phyloP scores from a whole-genome alignment of 805 yeast genomes.

The Scheffersomyces spartinae region DNA sequence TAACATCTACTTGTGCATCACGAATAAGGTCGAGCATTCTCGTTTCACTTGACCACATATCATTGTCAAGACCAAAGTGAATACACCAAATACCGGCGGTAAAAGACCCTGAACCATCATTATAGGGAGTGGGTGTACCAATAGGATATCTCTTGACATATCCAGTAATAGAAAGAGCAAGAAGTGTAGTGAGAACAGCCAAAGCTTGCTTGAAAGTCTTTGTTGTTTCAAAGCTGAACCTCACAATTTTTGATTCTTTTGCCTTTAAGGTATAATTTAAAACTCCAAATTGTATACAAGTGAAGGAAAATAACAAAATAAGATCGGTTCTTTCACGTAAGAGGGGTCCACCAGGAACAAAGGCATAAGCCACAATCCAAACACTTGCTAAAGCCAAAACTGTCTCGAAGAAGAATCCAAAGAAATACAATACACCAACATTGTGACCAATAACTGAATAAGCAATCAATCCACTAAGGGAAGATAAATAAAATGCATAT shows the following conservation, averaged over 20 bases:
- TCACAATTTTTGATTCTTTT: neutral
- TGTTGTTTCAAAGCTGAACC: conserved; percentile 1
- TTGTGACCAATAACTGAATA: conserved; percentile 43
- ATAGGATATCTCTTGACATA: conserved; percentile 54
- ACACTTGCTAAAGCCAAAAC: conserved; percentile 69
- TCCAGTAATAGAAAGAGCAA: conserved; percentile 41
- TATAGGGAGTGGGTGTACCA: conserved; percentile 44
- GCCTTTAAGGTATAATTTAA: conserved; percentile 18
- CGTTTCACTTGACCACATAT: conserved; percentile 93
- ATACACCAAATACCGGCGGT: conserved; percentile 98
- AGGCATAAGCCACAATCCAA: conserved; percentile 97
- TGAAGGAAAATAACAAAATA: conserved; percentile 47
- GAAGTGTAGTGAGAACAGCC: conserved; percentile 26
- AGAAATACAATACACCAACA: conserved; percentile 41
- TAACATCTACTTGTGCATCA: conserved; percentile 83
- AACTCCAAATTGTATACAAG: conserved; percentile 43
- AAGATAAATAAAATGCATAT: conserved; percentile 48
- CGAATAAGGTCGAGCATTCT: conserved; percentile 75
- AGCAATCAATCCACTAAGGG: conserved; percentile 50
- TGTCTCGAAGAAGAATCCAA: conserved; percentile 38
- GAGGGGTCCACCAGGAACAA: conserved; percentile 88
- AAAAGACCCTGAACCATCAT: conserved; percentile 46
- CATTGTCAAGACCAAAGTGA: conserved; percentile 94
- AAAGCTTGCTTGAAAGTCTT: conserved; percentile 11
- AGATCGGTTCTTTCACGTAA: conserved; percentile 83